A percentile compares a stretch with the other conserved stretches of the same genome.
phyloP scores from a whole-genome alignment of 805 yeast genomes.

The Starmerella tilneyi region DNA sequence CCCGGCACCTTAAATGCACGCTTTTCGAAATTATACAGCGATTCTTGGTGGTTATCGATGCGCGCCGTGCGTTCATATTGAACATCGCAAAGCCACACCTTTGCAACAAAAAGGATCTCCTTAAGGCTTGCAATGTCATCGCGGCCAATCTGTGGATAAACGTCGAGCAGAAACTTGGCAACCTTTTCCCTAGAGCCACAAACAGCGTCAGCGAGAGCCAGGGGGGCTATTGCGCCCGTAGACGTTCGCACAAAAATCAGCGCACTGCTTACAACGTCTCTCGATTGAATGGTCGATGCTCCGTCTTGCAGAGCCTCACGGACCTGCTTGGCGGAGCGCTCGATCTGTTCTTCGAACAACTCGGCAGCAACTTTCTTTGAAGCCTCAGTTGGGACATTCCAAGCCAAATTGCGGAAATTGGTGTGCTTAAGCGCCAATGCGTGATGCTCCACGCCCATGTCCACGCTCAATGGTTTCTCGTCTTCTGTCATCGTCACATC shows the following conservation, averaged over 20 bases:
- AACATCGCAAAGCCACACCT: constrained; percentile 71
- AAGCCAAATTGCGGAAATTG: constrained; percentile 44
- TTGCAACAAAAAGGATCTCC: constrained; percentile 50
- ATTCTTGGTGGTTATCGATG: constrained; percentile 42
- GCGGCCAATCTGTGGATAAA: constrained; percentile 42
- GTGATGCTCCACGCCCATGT: too few relatives aligned
- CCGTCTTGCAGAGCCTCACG: neutral
- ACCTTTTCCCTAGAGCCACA: neutral
- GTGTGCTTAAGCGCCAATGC: constrained; percentile 40
- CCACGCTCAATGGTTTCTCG: neutral
- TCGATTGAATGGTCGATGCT: neutral
- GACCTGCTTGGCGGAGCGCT: constrained; percentile 17
- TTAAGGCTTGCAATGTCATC: constrained; percentile 58
- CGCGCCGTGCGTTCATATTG: constrained; percentile 61
- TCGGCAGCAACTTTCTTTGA: constrained; percentile 55
- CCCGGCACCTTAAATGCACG: constrained; percentile 55
- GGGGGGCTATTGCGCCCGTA: constrained; percentile 53
- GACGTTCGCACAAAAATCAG: constrained; percentile 49
- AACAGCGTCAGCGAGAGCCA: neutral
- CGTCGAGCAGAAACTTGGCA: constrained; percentile 30
- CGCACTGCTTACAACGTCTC: constrained; percentile 48
- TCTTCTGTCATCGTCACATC: neutral
- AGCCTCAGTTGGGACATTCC: constrained; percentile 59
- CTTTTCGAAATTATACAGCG: constrained; percentile 47
- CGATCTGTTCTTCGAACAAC: constrained; percentile 43